Base-by-base conservation (phyloP, 2,329 filamentous ascomycete species). In the Colletotrichum godetiae region DNA sequence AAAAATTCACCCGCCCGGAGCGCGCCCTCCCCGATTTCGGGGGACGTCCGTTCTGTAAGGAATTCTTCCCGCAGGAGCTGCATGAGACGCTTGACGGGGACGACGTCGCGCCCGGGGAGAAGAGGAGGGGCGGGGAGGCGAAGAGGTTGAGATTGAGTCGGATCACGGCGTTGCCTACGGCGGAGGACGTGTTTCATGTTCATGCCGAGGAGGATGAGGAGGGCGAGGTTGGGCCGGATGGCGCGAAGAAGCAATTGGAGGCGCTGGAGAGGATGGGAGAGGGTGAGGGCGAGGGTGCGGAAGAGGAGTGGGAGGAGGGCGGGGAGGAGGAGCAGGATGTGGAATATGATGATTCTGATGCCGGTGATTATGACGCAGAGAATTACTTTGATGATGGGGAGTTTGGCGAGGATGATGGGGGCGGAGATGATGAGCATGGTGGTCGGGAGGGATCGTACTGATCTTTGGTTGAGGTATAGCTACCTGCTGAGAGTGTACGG, bases 331-430 rank as follows among this genome's bases (percentile, higher is more conserved):
- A 86, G 22, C 85, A 87, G 75, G 86, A 88, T 67, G 86, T 88
- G 67, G 82, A 81, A 29, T 88, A 87, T 73, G 88, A 91, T 60
- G 89, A 91, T 68, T 88, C 90, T 71, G 88, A 89, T 61, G 89
- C 87, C 1, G 89, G 89, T 8, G 89, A 91, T 73, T 91, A 91
- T 78, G 87, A 91, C 57, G 89, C 89, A 2, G 89, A 91, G 77
- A 85, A 85, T 11, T 91, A 91, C 81, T 91, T 91, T 78, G 89
- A 91, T 73, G 88, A 86, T 29, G 88, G 88, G 13, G 88, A 89
- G 74, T 88, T 90, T 29, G 86, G 88, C 65, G 85, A 86, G 46
- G 86, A 87, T 27, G 88, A 88, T 59, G 86, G 86, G 60, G 87
- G 84, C 4, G 86, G 86, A 11, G 86, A 86, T 8, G 88, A 88